Percentiles rank a stretch among this genome's conserved stretches.
phyloP scores from a whole-genome alignment of 1,139 yeast species.

The Diutina siamensis region DNA sequence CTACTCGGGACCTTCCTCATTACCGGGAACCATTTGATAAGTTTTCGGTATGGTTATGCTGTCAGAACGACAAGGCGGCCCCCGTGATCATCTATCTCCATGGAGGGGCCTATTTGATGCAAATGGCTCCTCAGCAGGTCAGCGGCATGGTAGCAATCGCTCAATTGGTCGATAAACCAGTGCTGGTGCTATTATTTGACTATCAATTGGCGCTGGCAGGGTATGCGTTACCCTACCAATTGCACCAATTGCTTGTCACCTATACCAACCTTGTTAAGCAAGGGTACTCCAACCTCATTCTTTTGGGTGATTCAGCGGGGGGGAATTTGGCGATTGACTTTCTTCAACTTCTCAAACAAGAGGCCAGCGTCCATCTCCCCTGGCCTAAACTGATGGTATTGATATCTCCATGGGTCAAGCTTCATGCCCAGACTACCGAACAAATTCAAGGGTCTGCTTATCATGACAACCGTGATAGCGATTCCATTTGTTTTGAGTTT shows the following conservation, averaged over 20 bases:
- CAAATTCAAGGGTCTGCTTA: background rate
- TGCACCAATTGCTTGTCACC: background rate
- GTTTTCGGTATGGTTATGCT: background rate
- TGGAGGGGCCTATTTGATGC: slow-evolving; percentile 6
- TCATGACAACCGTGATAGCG: background rate
- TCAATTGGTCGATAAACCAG: background rate
- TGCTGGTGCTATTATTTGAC: background rate
- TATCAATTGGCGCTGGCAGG: slow-evolving; percentile 2
- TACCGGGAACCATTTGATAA: background rate
- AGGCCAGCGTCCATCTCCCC: background rate
- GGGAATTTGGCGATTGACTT: slow-evolving; percentile 24
- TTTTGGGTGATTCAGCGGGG: slow-evolving; percentile 33
- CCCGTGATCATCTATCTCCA: slow-evolving; percentile 7
- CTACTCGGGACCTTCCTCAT: background rate
- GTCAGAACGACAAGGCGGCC: background rate
- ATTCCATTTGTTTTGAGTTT: background rate
- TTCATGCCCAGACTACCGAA: background rate
- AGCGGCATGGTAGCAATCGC: background rate
- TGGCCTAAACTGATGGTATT: slow-evolving; percentile 1
- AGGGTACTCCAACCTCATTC: background rate
- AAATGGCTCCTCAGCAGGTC: background rate
- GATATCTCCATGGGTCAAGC: slow-evolving; percentile 6
- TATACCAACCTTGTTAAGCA: background rate
- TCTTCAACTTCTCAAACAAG: slow-evolving; percentile 13
- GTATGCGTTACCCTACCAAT: background rate